These are phyloP conservation scores for Triticum turgidum DNA, from an alignment of 176 grass and related monocot species.

Conservation along the genomic window DNA sequence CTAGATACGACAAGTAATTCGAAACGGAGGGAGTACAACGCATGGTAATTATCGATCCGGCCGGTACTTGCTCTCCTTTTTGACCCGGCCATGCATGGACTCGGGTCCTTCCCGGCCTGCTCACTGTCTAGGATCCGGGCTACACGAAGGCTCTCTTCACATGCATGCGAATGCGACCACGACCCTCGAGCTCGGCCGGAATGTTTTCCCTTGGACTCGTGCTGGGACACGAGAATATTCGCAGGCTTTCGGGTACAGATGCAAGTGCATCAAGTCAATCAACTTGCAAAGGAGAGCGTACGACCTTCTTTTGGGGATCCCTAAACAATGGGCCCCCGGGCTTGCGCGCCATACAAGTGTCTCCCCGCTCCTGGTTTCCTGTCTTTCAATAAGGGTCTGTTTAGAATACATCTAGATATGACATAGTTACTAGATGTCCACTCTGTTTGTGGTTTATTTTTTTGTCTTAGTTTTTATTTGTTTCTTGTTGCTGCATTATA, in stretches of 20 bases:
- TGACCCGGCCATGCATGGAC: not conserved
- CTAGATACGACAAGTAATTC: no score
- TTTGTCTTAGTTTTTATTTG: no score
- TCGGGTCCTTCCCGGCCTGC: not conserved
- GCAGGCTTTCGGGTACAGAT: not conserved
- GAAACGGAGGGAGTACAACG: no score
- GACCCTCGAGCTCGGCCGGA: not conserved
- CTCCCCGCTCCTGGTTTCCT: not conserved
- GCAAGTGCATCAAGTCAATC: conserved; percentile 6
- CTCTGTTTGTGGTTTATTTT: no score
- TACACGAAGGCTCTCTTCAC: not conserved
- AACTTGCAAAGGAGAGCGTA: not conserved
- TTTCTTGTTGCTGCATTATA: no score
- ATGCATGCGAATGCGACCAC: not conserved
- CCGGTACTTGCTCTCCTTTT: not conserved
- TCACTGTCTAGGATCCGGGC: not conserved
- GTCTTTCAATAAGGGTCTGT: no score
- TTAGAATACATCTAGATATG: no score
- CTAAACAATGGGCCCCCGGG: conserved; percentile 7
- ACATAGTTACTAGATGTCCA: no score
- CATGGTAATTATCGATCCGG: not conserved
- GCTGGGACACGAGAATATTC: conserved; percentile 27
- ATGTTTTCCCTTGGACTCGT: conserved; percentile 21
- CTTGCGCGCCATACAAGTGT: conserved; percentile 13
- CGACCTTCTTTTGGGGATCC: conserved; percentile 26